Evolutionary conservation across 2,329 filamentous ascomycete species (phyloP).

Genomic region (Chaetomium sp.): DNA sequence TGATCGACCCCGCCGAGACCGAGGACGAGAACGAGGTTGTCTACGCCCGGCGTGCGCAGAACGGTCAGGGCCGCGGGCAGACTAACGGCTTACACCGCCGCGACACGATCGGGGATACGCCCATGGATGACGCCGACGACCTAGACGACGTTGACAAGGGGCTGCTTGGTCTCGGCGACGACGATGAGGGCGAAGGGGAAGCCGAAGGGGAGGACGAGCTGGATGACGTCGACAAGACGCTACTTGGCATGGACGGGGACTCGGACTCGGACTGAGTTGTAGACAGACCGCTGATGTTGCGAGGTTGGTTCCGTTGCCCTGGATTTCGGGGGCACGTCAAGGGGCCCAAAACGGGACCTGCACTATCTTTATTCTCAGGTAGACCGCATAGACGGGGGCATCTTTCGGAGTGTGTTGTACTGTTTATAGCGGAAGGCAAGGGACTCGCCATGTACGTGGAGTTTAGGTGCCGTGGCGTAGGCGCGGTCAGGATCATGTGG

Average conservation of each 20-base stretch:
- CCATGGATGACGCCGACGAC: slow-evolving; percentile 52
- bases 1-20: slow-evolving; percentile 37
- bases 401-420: not conserved
- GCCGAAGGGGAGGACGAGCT: slow-evolving; percentile 51
- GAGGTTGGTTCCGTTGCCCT: not conserved
- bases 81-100: slow-evolving; percentile 39
- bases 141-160: slow-evolving; percentile 60
- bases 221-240: slow-evolving; percentile 44
- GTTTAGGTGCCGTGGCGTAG: slow-evolving; percentile 6
- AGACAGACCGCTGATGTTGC: not conserved
- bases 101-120: slow-evolving; percentile 47
- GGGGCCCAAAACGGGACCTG: not conserved
- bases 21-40: slow-evolving; percentile 36
- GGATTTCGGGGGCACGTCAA: not conserved
- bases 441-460: slow-evolving; percentile 9
- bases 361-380: not conserved
- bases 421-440: not conserved
- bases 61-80: slow-evolving; percentile 28
- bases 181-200: slow-evolving; percentile 47
- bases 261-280: slow-evolving; percentile 40
- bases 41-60: slow-evolving; percentile 22
- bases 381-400: slow-evolving; percentile 6
- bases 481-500: not conserved
- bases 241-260: slow-evolving; percentile 41
- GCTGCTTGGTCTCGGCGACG: slow-evolving; percentile 47